A percentile compares a stretch with the other conserved stretches of the same genome.
phyloP scores from a whole-genome alignment of 1,139 yeast species.

The Suhomyces taliae region DNA sequence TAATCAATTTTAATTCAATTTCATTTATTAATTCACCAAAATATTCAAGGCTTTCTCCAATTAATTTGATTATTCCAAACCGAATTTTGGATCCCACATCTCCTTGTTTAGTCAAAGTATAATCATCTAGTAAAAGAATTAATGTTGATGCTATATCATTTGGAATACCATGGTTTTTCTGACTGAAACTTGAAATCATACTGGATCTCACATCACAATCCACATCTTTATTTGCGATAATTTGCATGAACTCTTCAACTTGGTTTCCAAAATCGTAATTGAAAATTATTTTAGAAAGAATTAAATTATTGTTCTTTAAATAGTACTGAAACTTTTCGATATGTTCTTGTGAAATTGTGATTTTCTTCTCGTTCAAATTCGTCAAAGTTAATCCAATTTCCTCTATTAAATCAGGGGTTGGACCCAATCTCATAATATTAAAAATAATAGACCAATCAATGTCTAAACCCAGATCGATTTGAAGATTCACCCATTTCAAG shows the following conservation, averaged over 20 bases:
- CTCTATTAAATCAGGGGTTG: constrained; percentile 13
- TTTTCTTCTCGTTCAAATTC: constrained; percentile 5
- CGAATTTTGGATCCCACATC: constrained; percentile 81
- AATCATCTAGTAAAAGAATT: constrained; percentile 53
- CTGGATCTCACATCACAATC: constrained; percentile 29
- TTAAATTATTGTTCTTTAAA: constrained; percentile 29
- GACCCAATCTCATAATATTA: constrained; percentile 18
- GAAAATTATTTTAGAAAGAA: constrained; percentile 36
- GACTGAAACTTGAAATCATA: constrained; percentile 17
- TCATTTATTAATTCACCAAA: constrained; percentile 2
- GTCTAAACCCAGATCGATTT: constrained; percentile 1
- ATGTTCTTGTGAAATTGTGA: constrained; percentile 15
- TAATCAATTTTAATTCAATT: constrained; percentile 35
- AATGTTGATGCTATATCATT: constrained; percentile 17
- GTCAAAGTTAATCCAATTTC: constrained; percentile 28
- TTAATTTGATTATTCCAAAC: constrained; percentile 42
- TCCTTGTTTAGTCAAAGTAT: constrained; percentile 68
- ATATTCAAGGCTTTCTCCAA: constrained; percentile 26
- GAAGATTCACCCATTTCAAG: constrained; percentile 20
- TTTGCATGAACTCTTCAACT: constrained; percentile 14
- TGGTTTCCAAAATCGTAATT: constrained; percentile 15
- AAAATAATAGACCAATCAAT: constrained; percentile 21
- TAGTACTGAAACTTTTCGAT: constrained; percentile 26
- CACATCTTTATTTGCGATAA: constrained; percentile 19
- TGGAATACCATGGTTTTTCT: background rate